Base-by-base conservation (phyloP, 805 yeast genomes). In the Wickerhamiella musiphila region DNA sequence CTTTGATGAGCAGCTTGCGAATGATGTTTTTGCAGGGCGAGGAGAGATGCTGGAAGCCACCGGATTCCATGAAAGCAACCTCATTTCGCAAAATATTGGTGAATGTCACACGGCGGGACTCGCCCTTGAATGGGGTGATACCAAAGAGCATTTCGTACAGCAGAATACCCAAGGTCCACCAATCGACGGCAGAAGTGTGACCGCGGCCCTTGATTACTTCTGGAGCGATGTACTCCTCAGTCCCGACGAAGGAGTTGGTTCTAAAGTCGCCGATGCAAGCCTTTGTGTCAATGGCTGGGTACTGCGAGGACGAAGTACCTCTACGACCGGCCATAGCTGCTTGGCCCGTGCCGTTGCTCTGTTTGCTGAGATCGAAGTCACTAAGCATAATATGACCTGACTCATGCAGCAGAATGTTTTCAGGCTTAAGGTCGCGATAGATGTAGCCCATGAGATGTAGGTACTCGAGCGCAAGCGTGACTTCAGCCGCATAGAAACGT, bases 101-200 rank as follows among this genome's bases (percentile, higher is more conserved):
- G 51, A 90, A 90, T 0, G 99, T 90, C 43, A 74, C 74, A 47
- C 83, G 83, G 26, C 96, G 66, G 42, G 75, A 82, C 22, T 70
- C 61, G 5, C 98, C 98, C 57, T 90, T 90, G 58, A 86, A 90
- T 2, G 99, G 99, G 0, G 98, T 90, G 6, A 82, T 78, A 1
- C 96, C 96, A 53, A 71, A 84, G 15, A 90, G 58, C 98, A 90
- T 90, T 51, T 90, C 99, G 54, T 72, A 92, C 16, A 83, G 61
- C 46, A 90, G 65, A 14, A 90, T 83, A 3, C 99, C 99, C 42
- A 90, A 60, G 0, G 98, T 90, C 99, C 99, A 90, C 98, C 98
- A 90, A 54, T 90, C 99, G 12, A 90, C 98, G 0, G 96, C 94
- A 6, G 86, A 76, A 1, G 96, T 86, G 47, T 90, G 99, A 2